Base-by-base conservation (phyloP, 2,329 filamentous ascomycete genomes). In the Fusarium verticillioides region DNA sequence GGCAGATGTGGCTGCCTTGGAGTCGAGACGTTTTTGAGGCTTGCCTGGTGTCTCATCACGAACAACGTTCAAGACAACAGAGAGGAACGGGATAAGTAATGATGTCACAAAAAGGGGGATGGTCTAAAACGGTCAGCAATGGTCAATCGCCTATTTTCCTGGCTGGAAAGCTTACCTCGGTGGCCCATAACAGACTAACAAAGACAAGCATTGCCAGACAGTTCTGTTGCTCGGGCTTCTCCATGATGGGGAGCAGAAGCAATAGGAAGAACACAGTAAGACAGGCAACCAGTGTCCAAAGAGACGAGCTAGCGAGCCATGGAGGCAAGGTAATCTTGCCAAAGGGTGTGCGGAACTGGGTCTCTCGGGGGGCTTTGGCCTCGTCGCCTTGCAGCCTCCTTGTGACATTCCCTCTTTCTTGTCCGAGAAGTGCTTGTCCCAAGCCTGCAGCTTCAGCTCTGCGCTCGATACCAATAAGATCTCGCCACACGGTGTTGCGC, bases 101-200 rank as follows among this genome's bases (percentile, higher is more conserved):
- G 96, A 97, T 7, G 97, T 99, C 39, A 98, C 96, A 80, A 99
- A 99, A 2, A 99, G 90, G 1, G 96, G 96, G 64, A 99, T 98
- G 2, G 96, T 94, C 93, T 95, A 3, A 23, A 30, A 28, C 7
- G 43, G 58, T 78, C 32, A 78, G 75, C 50, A 19, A n/a, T 44
- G 28, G 21, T 34, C 21, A n/a, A 16, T 37, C 8, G 53, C 4
- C 26, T 37, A 46, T 44, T 19, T 28, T 19, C 30, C 16, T 53
- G 19, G 23, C 21, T 16, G 34, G 43, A 23, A 49, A 49, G 76
- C 85, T 81, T 85, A 94, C 93, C 88, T 99, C 96, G 10, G 96
- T 99, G 23, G 96, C 95, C 96, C 96, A 99, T 49, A 99, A 82
- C 78, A 98, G 85, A 85, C 94, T 97, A 80, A 98, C 96, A 80